phyloP scores from a whole-genome alignment of 1,284 basidiomycete genomes.

The Fomitopsis palustris region DNA sequence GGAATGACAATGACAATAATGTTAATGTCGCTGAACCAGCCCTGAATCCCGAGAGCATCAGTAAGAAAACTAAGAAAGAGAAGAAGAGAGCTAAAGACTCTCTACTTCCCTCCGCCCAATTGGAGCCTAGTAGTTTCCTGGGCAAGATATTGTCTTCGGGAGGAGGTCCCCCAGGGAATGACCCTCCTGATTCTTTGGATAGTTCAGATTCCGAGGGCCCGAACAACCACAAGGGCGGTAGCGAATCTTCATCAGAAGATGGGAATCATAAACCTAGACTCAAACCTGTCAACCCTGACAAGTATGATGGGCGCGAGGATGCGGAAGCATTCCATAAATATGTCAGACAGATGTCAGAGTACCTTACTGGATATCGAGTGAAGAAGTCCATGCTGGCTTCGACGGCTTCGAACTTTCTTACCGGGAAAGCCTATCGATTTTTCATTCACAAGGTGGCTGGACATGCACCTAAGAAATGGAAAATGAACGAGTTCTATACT shows the following conservation, averaged over 20 bases:
- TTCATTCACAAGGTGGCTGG: conserved; percentile 31
- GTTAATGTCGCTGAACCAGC: too few species aligned
- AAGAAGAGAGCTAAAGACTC: neutral
- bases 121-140: conserved; percentile 2
- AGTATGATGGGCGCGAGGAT: conserved; percentile 1
- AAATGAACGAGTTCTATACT: conserved; percentile 26
- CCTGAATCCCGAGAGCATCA: too few species aligned
- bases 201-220: neutral
- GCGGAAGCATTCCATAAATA: conserved; percentile 7
- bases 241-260: too few species aligned
- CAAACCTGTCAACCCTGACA: conserved; percentile 6
- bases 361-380: conserved; percentile 5
- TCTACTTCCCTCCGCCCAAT: neutral
- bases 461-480: conserved; percentile 18
- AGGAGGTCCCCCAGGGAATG: neutral
- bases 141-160: neutral
- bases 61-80: neutral
- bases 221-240: too few species aligned
- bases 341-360: conserved; percentile 1
- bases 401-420: conserved; percentile 21
- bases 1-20: too few species aligned
- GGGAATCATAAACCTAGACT: neutral
- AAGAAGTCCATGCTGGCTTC: neutral
- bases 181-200: neutral
- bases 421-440: conserved; percentile 35